phyloP scores from a whole-genome alignment of 2,329 filamentous ascomycete genomes.

The Pestalotiopsis sp. region DNA sequence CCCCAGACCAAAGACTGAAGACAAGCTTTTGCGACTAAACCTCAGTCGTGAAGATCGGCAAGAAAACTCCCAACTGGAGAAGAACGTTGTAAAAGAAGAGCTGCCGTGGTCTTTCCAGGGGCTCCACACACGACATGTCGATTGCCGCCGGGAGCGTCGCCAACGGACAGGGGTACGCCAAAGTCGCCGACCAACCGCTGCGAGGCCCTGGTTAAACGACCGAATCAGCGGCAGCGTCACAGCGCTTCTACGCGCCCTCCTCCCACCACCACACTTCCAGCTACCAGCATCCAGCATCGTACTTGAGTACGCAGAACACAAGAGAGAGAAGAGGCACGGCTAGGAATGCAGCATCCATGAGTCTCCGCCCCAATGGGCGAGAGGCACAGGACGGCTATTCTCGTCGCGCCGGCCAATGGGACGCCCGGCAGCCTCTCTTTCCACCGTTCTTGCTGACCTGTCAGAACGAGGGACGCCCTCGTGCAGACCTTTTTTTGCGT shows the following conservation, averaged over 20 bases:
- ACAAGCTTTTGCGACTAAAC: neutral
- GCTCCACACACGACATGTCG: neutral
- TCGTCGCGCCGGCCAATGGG: constrained; percentile 5
- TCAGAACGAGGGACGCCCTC: neutral
- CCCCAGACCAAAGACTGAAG: neutral
- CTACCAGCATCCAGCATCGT: neutral
- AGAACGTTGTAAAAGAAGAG: neutral
- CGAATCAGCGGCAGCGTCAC: constrained; percentile 12
- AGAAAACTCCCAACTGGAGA: neutral
- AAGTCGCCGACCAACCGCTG: constrained; percentile 4
- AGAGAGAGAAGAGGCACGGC: neutral
- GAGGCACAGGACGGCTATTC: neutral
- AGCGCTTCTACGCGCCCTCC: constrained; percentile 11
- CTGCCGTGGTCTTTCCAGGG: neutral
- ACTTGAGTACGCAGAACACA: neutral
- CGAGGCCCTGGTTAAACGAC: constrained; percentile 1
- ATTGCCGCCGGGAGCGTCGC: constrained; percentile 9
- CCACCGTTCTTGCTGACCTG: neutral
- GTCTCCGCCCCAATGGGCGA: neutral
- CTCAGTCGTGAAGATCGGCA: neutral
- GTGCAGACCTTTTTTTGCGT: neutral
- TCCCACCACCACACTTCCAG: neutral
- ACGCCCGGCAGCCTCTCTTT: neutral
- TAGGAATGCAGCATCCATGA: neutral
- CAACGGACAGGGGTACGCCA: constrained; percentile 10